Evolutionary conservation across 2,329 filamentous ascomycete genomes (phyloP).

Genomic region (Microcyclospora pomicola): DNA sequence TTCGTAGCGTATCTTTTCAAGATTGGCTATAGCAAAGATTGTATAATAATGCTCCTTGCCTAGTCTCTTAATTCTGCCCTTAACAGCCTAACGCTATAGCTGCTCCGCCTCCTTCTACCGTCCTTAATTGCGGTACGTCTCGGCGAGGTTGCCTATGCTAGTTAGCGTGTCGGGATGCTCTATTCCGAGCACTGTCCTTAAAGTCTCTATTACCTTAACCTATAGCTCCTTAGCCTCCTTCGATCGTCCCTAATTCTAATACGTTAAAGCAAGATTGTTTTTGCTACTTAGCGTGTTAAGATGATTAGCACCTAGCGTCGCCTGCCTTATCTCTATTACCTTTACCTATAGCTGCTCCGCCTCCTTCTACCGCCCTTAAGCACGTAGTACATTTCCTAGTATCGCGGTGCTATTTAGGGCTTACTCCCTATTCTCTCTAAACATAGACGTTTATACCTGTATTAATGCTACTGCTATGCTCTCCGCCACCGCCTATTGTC

Average conservation of each 20-base stretch:
- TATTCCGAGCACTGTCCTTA: no score
- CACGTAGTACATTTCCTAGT: background rate
- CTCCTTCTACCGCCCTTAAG: conserved; percentile 2
- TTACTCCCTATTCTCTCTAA: conserved; percentile 3
- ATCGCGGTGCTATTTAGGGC: conserved; percentile 1
- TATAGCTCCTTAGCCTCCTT: conserved; percentile 5
- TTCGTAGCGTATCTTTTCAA: no score
- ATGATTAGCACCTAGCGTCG: conserved; percentile 5
- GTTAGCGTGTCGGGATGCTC: conserved; percentile 5
- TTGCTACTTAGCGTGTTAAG: conserved; percentile 3
- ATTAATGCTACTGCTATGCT: background rate
- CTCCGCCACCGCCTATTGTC: background rate
- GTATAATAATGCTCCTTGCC: conserved; percentile 5
- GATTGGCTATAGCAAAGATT: background rate
- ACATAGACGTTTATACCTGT: background rate
- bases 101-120: conserved; percentile 4
- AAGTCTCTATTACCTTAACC: conserved; percentile 2
- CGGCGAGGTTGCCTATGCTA: conserved; percentile 5
- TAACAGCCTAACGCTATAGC: conserved; percentile 3
- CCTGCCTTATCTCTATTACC: background rate
- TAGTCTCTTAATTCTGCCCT: conserved; percentile 1
- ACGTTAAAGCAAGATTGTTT: conserved; percentile 3
- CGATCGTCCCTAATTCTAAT: background rate
- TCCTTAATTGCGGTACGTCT: conserved; percentile 3
- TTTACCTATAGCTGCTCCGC: background rate